These are phyloP conservation scores for Euphorbia schlechtendalii DNA, from an alignment of 441 rosid genomes.

Conservation along the genomic window DNA sequence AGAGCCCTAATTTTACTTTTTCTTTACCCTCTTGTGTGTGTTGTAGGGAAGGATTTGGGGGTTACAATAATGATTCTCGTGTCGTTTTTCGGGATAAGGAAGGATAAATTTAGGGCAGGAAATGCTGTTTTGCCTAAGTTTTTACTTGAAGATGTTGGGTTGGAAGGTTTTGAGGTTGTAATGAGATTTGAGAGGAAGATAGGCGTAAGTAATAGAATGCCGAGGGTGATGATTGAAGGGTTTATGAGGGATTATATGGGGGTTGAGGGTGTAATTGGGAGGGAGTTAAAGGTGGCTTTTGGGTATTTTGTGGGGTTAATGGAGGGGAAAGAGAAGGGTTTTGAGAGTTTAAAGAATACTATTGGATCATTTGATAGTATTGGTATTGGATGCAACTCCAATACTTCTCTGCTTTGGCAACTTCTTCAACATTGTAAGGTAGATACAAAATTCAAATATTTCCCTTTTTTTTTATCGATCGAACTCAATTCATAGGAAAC, in stretches of 20 bases:
- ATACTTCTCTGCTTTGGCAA: background rate
- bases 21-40: slow-evolving; percentile 40
- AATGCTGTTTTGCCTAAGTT: slow-evolving; percentile 53
- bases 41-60: slow-evolving; percentile 31
- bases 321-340: slow-evolving; percentile 22
- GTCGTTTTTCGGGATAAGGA: slow-evolving; percentile 41
- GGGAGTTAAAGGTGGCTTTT: slow-evolving; percentile 34
- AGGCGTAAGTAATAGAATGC: slow-evolving; percentile 42
- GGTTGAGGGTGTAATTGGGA: slow-evolving; percentile 41
- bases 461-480: background rate
- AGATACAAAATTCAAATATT: too few relatives aligned
- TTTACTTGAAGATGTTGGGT: slow-evolving; percentile 51
- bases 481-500: too few relatives aligned
- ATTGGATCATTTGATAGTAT: background rate
- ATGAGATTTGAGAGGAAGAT: slow-evolving; percentile 36
- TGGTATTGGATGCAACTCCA: slow-evolving; percentile 1
- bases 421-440: slow-evolving; percentile 11
- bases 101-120: slow-evolving; percentile 31
- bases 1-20: slow-evolving; percentile 47
- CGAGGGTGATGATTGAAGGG: slow-evolving; percentile 53
- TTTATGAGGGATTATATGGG: slow-evolving; percentile 50
- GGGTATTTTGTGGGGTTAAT: slow-evolving; percentile 46
- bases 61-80: slow-evolving; percentile 46
- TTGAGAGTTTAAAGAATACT: slow-evolving; percentile 11
- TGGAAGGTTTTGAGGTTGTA: slow-evolving; percentile 39